Percentiles rank a stretch among this genome's conserved stretches.
Evolutionary conservation across 1,139 yeast species (phyloP).

Genomic region (Eremothecium cymbalariae): DNA sequence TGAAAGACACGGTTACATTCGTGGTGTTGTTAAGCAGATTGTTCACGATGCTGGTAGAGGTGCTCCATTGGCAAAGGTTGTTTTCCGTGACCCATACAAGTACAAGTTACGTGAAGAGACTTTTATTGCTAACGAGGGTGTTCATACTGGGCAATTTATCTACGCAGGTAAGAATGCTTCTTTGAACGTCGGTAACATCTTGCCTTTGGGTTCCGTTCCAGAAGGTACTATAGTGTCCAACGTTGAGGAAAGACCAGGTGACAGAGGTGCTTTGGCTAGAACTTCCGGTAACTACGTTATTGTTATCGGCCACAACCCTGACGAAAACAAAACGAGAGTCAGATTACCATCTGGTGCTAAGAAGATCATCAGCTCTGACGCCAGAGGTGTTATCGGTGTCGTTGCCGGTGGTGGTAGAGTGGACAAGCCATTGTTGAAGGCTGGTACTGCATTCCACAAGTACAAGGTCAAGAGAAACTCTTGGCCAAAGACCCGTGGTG

Average conservation of each 20-base stretch:
- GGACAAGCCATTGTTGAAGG: constrained; percentile 98
- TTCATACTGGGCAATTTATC: constrained; percentile 97
- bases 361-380: constrained; percentile 89
- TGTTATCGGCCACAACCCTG: constrained; percentile 98
- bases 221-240: constrained; percentile 99
- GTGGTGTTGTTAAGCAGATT: constrained; percentile 98
- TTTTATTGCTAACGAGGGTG: constrained; percentile 99
- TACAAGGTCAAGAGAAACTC: constrained; percentile 98
- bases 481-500: constrained; percentile 99
- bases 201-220: constrained; percentile 95
- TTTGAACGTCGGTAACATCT: constrained; percentile 92
- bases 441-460: constrained; percentile 99
- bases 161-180: constrained; percentile 99
- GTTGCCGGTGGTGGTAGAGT: constrained; percentile 99
- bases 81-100: constrained; percentile 99
- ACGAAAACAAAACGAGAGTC: constrained; percentile 97
- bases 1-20: constrained; percentile 99
- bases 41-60: constrained; percentile 99
- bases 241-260: constrained; percentile 99
- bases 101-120: constrained; percentile 97
- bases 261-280: constrained; percentile 99
- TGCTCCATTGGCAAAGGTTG: constrained; percentile 99
- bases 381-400: constrained; percentile 99
- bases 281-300: constrained; percentile 99
- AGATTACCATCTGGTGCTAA: constrained; percentile 99